A percentile compares a stretch with the other conserved stretches of the same genome.
phyloP scores from a whole-genome alignment of 495 filamentous ascomycete species.

The Cudoniella acicularis region DNA sequence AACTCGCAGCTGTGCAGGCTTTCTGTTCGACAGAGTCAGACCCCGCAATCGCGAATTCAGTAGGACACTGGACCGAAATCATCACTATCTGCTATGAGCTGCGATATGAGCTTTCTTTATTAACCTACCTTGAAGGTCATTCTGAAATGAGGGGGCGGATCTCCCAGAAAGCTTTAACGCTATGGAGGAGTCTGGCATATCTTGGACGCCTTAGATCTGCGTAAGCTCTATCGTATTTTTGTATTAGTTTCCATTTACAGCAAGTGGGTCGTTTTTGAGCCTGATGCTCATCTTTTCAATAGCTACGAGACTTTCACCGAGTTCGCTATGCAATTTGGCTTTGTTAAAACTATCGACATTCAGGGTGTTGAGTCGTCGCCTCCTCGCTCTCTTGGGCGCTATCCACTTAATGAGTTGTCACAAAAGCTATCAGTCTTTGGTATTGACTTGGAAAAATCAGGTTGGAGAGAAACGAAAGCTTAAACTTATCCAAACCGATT shows the following conservation, averaged over 20 bases:
- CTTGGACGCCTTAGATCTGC: neutral
- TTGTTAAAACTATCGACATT: neutral
- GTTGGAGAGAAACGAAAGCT: neutral
- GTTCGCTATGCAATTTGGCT: neutral
- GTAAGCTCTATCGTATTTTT: neutral
- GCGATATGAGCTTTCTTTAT: neutral
- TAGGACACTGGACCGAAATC: neutral
- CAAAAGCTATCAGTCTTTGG: neutral
- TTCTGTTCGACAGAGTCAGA: neutral
- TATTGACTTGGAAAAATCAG: neutral
- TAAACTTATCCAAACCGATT: neutral
- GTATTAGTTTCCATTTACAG: neutral
- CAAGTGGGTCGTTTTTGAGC: too few relatives aligned
- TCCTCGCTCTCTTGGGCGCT: neutral
- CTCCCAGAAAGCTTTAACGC: neutral
- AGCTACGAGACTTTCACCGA: slow-evolving; percentile 1
- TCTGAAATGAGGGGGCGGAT: neutral
- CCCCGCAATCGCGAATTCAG: neutral
- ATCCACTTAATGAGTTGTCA: neutral
- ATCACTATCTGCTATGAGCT: neutral
- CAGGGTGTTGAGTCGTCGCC: neutral
- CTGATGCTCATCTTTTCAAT: neutral
- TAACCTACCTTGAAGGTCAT: too few relatives aligned
- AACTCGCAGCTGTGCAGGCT: neutral
- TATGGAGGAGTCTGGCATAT: neutral